Conservation (phyloP, 306 rosid genomes). For the Prunus mira region DNA sequence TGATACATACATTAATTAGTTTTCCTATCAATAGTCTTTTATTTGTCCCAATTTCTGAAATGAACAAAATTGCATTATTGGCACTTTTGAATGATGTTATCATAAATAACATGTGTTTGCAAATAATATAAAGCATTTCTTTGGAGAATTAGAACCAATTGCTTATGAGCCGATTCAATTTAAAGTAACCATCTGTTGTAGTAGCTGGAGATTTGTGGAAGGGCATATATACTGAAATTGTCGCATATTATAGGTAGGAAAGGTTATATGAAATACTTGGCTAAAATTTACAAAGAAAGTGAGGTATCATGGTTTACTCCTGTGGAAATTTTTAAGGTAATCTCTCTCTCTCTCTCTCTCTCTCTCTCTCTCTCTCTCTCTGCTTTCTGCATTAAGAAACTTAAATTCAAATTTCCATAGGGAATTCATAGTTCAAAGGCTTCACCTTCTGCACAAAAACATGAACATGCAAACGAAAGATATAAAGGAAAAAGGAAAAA, state of each 20-base stretch:
- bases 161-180: not conserved
- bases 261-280: conserved; percentile 79
- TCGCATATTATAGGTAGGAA: conserved; percentile 65
- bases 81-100: not conserved
- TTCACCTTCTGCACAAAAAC: not conserved
- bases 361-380: conserved; percentile 14
- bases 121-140: not conserved
- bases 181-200: not conserved
- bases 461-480: not conserved
- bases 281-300: conserved; percentile 70
- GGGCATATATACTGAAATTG: conserved; percentile 2
- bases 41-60: not conserved
- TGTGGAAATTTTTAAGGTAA: conserved; percentile 87
- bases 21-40: not conserved
- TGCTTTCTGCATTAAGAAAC: not conserved
- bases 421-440: too few species aligned
- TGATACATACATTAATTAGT: not conserved
- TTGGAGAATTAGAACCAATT: not conserved
- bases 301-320: conserved; percentile 93
- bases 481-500: not conserved
- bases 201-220: not conserved
- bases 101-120: not conserved
- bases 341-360: conserved; percentile 11
- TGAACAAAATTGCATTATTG: not conserved
- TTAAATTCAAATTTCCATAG: not conserved